phyloP scores from a whole-genome alignment of 768 basidiomycete genomes.

The Hygrophoropsis aurantiaca region DNA sequence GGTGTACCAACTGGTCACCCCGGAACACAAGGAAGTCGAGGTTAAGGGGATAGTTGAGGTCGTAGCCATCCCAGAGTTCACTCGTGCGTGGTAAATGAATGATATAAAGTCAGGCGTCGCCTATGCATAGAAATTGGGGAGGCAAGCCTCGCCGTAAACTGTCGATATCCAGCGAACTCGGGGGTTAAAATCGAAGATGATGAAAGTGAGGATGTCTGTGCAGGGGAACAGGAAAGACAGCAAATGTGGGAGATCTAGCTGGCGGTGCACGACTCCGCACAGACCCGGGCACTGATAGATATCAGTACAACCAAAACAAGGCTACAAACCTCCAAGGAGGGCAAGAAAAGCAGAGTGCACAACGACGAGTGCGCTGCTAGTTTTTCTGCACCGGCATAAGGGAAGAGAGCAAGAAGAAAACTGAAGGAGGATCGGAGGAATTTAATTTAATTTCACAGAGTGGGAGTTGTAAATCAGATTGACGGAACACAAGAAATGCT shows the following conservation, averaged over 20 bases:
- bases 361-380: neutral
- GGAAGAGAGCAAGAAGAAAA: neutral
- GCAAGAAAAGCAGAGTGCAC: slow-evolving; percentile 1
- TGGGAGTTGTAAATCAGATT: neutral
- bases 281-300: slow-evolving; percentile 10
- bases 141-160: neutral
- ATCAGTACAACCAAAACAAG: neutral
- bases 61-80: slow-evolving; percentile 6
- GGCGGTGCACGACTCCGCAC: slow-evolving; percentile 5
- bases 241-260: slow-evolving; percentile 7
- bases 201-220: neutral
- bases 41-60: slow-evolving; percentile 11
- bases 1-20: slow-evolving; percentile 20
- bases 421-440: neutral
- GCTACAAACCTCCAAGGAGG: neutral
- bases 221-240: slow-evolving; percentile 2
- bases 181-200: neutral
- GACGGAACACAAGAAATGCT: slow-evolving; percentile 4
- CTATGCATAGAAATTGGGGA: slow-evolving; percentile 4
- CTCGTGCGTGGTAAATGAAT: slow-evolving; percentile 7
- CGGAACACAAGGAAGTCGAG: slow-evolving; percentile 1
- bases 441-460: neutral
- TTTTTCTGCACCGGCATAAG: neutral
- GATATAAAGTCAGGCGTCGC: slow-evolving; percentile 13
- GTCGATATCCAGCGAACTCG: slow-evolving; percentile 5